phyloP scores from a whole-genome alignment of 2,329 filamentous ascomycete genomes.

The Apiospora hydei region DNA sequence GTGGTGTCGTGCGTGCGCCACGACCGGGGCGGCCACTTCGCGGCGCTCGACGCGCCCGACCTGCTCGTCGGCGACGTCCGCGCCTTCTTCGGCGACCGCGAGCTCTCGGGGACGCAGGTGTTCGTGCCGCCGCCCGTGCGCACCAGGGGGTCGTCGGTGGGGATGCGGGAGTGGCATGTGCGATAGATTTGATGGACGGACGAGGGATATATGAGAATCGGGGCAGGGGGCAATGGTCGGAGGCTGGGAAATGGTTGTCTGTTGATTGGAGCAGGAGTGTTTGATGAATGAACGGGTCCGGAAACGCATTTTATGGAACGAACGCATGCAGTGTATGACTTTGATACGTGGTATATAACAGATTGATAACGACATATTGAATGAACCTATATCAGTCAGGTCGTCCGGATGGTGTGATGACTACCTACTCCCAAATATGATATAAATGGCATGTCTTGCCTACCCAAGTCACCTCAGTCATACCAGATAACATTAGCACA shows the following conservation, averaged over 20 bases:
- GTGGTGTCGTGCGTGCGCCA: conserved; percentile 23
- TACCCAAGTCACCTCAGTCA: too few relatives aligned
- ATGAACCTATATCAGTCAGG: neutral
- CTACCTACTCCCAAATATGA: too few relatives aligned
- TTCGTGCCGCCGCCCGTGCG: conserved; percentile 13
- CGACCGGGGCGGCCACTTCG: conserved; percentile 29
- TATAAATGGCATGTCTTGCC: too few relatives aligned
- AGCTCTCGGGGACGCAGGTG: conserved; percentile 25
- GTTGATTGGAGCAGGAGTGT: too few relatives aligned
- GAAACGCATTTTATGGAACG: neutral
- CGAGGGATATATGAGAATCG: neutral
- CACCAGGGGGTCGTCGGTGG: neutral
- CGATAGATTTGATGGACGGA: neutral
- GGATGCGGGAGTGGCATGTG: conserved; percentile 17
- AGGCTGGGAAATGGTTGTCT: neutral
- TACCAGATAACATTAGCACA: conserved; percentile 37
- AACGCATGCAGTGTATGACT: neutral
- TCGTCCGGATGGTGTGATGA: too few relatives aligned
- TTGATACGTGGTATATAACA: neutral
- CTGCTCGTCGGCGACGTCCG: conserved; percentile 28
- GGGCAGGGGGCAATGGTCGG: too few relatives aligned
- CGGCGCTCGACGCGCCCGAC: conserved; percentile 27
- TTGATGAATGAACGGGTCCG: too few relatives aligned
- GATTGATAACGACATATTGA: neutral
- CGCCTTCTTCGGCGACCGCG: conserved; percentile 28